Conservation (phyloP, 495 filamentous ascomycete species). For the Penicillium roqueforti region DNA sequence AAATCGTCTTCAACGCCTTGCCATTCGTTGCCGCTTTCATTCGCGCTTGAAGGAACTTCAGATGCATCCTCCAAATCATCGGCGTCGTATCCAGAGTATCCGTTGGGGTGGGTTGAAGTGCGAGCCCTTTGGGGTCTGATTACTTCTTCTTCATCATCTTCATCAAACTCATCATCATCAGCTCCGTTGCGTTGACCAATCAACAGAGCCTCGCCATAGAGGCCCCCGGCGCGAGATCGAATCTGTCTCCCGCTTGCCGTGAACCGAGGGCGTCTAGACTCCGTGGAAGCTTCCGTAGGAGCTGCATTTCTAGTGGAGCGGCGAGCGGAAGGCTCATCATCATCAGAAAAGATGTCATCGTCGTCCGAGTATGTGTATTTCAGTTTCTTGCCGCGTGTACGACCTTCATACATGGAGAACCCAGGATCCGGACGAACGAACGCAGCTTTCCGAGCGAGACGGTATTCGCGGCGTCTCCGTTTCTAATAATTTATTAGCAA, state of each 20-base stretch:
- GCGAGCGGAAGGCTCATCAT: conserved; percentile 55
- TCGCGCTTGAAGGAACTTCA: conserved; percentile 51
- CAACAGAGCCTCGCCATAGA: conserved; percentile 71
- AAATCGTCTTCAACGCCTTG: conserved; percentile 68
- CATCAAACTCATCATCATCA: conserved; percentile 23
- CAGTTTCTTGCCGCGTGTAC: conserved; percentile 90
- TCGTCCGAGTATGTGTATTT: conserved; percentile 96
- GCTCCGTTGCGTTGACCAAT: conserved; percentile 45
- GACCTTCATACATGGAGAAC: conserved; percentile 91
- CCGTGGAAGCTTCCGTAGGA: conserved; percentile 63
- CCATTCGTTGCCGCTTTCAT: conserved; percentile 62
- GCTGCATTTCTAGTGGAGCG: conserved; percentile 70
- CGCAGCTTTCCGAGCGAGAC: conserved; percentile 75
- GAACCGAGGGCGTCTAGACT: conserved; percentile 67
- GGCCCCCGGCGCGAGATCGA: conserved; percentile 64
- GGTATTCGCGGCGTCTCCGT: conserved; percentile 88
- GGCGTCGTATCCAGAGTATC: conserved; percentile 49
- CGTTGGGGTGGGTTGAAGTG: conserved; percentile 33
- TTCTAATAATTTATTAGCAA: conserved; percentile 56
- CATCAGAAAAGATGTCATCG: conserved; percentile 74
- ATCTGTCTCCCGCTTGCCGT: conserved; percentile 91
- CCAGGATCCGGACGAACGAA: conserved; percentile 86
- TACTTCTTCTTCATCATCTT: conserved; percentile 28
- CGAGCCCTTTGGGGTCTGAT: conserved; percentile 31
- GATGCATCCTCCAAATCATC: conserved; percentile 65